Conservation (phyloP, 2,329 filamentous ascomycete genomes). For the Leptographium lundbergii region DNA sequence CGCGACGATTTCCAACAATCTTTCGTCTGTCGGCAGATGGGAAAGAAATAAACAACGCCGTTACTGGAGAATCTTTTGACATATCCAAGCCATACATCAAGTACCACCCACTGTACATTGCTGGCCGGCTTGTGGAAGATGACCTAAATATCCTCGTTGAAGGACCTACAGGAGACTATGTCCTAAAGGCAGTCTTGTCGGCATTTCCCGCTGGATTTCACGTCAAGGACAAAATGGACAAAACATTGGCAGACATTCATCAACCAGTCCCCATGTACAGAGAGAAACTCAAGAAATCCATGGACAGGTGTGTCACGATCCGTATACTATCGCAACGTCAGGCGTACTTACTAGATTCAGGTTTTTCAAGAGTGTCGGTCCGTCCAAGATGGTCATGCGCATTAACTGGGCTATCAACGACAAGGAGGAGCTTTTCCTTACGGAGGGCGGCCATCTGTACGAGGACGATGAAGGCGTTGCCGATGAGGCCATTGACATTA, state of each 20-base stretch:
- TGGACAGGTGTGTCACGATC: neutral
- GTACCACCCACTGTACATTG: neutral
- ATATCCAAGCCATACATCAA: neutral
- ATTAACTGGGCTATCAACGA: conserved; percentile 1
- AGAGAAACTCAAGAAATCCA: neutral
- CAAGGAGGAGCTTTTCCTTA: neutral
- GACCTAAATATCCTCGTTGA: neutral
- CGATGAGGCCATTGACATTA: neutral
- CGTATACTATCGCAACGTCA: no score
- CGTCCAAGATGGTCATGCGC: neutral
- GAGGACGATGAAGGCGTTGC: neutral
- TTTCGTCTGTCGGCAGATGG: neutral
- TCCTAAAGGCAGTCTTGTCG: neutral
- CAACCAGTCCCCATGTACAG: neutral
- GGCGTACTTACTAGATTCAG: neutral
- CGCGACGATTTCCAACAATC: neutral
- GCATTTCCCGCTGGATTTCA: neutral
- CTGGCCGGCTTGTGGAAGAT: neutral
- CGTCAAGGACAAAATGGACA: neutral
- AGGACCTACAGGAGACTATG: neutral
- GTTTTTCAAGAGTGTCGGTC: neutral
- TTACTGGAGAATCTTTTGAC: neutral
- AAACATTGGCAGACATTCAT: neutral
- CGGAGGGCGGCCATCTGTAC: neutral
- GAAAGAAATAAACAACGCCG: neutral